These are phyloP conservation scores for Fusarium mundagurra DNA, from an alignment of 2,329 filamentous ascomycete genomes.

Conservation along the genomic window DNA sequence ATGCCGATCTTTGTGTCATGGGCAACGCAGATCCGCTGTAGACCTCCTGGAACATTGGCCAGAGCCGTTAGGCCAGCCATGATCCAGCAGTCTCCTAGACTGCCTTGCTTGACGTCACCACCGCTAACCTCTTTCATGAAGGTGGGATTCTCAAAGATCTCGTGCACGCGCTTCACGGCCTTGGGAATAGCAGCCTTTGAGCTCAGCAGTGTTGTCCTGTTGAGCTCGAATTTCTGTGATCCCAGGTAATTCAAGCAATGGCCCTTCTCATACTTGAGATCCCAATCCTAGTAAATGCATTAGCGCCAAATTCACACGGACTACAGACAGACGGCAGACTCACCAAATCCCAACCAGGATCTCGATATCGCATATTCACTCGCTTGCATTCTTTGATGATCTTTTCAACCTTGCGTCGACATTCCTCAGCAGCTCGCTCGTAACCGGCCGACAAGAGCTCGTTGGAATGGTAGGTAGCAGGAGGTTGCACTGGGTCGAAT, in stretches of 20 bases:
- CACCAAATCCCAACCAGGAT: conserved; percentile 68
- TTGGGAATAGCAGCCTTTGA: conserved; percentile 57
- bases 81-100: too few species aligned
- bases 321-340: conserved; percentile 39
- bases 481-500: conserved; percentile 67
- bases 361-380: conserved; percentile 82
- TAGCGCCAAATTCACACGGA: not conserved
- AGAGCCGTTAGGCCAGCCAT: too few species aligned
- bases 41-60: too few species aligned
- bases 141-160: too few species aligned
- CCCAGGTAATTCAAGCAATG: too few species aligned
- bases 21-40: too few species aligned
- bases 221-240: conserved; percentile 50
- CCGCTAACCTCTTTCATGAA: too few species aligned
- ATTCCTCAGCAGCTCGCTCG: conserved; percentile 71
- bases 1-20: too few species aligned
- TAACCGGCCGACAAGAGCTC: conserved; percentile 69
- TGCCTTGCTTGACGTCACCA: too few species aligned
- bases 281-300: conserved; percentile 45
- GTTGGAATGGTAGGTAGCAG: conserved; percentile 63
- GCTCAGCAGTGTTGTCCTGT: conserved; percentile 54
- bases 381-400: conserved; percentile 73
- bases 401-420: conserved; percentile 68
- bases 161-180: too few species aligned
- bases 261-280: too few species aligned